These are phyloP conservation scores for Aquilaria sinensis DNA, from an alignment of 345 rosid genomes.

Conservation along the genomic window DNA sequence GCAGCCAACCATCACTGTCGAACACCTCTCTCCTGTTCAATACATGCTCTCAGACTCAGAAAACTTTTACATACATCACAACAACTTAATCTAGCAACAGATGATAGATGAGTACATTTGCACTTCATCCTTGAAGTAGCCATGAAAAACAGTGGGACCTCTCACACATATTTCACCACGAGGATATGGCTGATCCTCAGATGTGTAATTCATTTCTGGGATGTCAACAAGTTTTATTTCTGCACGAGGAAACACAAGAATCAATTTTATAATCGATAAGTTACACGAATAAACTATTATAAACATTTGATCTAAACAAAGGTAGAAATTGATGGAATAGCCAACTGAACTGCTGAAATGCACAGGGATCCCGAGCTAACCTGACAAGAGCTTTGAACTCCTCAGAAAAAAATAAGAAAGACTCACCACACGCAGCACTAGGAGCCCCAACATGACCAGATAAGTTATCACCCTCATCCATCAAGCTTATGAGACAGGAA, in stretches of 20 bases:
- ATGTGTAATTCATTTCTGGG: constrained; percentile 92
- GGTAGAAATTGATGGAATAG: no score
- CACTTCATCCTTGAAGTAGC: constrained; percentile 79
- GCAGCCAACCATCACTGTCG: constrained; percentile 87
- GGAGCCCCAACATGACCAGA: constrained; percentile 95
- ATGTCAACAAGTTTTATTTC: constrained; percentile 89
- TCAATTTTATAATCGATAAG: no score
- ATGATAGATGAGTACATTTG: constrained; percentile 47
- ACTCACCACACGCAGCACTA: constrained; percentile 72
- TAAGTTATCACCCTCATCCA: constrained; percentile 59
- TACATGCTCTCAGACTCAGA: constrained; percentile 11
- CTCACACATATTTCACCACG: constrained; percentile 92
- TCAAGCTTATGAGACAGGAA: constrained; percentile 54
- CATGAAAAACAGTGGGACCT: constrained; percentile 78
- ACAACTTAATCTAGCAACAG: constrained; percentile 8
- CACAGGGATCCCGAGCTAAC: no score
- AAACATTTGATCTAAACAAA: no score
- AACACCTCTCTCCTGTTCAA: constrained; percentile 71
- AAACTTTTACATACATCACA: constrained; percentile 5
- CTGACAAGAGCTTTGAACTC: background rate
- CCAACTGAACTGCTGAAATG: no score
- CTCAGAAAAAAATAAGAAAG: constrained; percentile 1
- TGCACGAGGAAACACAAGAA: constrained; percentile 21
- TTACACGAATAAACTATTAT: no score
- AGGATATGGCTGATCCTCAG: constrained; percentile 85